Evolutionary conservation across 2,329 filamentous ascomycete species (phyloP), one percentile per base, ranked within the genome.

Genomic region (Colletotrichum lini): DNA sequence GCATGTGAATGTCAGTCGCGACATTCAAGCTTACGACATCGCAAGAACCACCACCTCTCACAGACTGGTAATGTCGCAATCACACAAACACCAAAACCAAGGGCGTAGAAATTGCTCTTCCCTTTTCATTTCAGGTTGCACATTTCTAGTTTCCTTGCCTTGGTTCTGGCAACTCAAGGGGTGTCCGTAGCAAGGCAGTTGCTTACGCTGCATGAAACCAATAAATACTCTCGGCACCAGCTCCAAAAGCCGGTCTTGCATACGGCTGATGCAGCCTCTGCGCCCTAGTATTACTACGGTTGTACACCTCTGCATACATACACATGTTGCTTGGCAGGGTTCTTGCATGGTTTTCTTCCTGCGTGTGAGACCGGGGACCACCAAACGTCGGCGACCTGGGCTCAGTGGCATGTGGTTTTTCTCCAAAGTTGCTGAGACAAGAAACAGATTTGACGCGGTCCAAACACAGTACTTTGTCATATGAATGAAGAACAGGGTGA

Each of bases 101-200:
- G 8, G 5, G 8, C 30, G 6, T 30, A 30, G 5, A 30, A 2
- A 8, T 1, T 30, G 30, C 6, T 3, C 8, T 7, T 30, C 30
- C 8, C 7, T 30, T 1, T 1, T 30, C 8, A 30, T 1, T 1
- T 7, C 30, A 30, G 30, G 6, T 30, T 1, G 8, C 7, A 9
- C 1, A 30, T 30, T 0, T 30, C 0, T 30, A 1, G 8, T 9
- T 7, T 30, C 1, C 1, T 30, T 1, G 30, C 8, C 9, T n/a
- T n/a, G n/a, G n/a, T n/a, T 30, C 6, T 2, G 6, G 44, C n/a
- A 47, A 18, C 18, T 21, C 18, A n/a, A 47, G 10, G 30, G 7
- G 6, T 4, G 7, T 21, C 18, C 3, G 16, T 47, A 3, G 18
- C 7, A n/a, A 47, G 3, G 8, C 8, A 21, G 9, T 21, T 47